Evolutionary conservation across 176 grass and related monocot genomes (phyloP).

Genomic region (Oryza coarctata): DNA sequence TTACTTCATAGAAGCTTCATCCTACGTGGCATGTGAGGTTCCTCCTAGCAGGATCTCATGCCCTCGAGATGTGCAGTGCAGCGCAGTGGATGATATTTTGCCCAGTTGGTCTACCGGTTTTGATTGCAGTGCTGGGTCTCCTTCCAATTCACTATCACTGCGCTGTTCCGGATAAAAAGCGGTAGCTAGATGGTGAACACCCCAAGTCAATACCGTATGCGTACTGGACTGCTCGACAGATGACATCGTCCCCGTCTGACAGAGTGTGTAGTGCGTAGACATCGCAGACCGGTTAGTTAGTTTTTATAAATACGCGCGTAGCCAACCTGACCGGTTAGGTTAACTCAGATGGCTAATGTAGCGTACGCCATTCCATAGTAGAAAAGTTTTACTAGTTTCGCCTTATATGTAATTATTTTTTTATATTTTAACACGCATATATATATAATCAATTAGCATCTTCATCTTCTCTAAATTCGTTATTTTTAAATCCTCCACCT

Average conservation of each 20-base stretch:
- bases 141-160: neutral
- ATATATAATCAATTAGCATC: too few species aligned
- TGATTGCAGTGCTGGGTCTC: conserved; percentile 40
- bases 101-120: too few species aligned
- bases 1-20: too few species aligned
- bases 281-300: neutral
- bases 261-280: neutral
- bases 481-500: too few species aligned
- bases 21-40: too few species aligned
- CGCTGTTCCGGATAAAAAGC: conserved; percentile 20
- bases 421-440: too few species aligned
- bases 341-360: neutral
- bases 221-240: conserved; percentile 8
- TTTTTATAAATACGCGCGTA: neutral
- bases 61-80: too few species aligned
- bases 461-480: too few species aligned
- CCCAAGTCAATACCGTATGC: conserved; percentile 27
- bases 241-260: neutral
- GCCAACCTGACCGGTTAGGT: neutral
- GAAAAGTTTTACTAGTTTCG: too few species aligned
- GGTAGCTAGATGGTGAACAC: neutral
- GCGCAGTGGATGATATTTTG: too few species aligned
- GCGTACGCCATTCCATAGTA: neutral
- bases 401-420: too few species aligned
- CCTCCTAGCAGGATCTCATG: too few species aligned